Conservation (phyloP, 73 alveolate species). For the Stentor coeruleus region DNA sequence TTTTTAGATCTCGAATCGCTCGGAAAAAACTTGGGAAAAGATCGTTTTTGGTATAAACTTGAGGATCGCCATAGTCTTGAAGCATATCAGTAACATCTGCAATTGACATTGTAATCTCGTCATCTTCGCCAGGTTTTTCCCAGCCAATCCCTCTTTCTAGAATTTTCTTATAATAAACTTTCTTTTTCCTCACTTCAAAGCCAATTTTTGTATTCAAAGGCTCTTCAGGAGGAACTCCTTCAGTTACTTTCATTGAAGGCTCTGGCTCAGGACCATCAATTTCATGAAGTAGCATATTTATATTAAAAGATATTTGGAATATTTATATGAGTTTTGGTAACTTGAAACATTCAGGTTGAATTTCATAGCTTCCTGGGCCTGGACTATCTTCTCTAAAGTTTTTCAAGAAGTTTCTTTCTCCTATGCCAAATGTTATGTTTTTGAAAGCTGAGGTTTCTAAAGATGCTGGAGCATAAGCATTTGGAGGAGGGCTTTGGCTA, state of each 20-base stretch:
- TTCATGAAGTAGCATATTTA: background rate
- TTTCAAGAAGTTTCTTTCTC: no score
- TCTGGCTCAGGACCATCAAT: conserved; percentile 4
- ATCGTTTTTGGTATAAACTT: background rate
- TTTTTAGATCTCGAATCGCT: conserved; percentile 1
- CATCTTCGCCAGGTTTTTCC: background rate
- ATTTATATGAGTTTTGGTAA: no score
- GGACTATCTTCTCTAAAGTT: no score
- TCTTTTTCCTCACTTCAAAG: background rate
- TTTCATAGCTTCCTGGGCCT: no score
- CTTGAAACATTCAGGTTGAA: no score
- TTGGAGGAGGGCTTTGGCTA: background rate
- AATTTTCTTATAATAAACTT: background rate
- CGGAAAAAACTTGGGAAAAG: background rate
- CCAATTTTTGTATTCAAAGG: background rate
- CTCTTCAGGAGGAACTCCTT: conserved; percentile 10
- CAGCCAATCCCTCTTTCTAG: background rate
- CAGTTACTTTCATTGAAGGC: background rate
- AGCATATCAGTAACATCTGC: background rate
- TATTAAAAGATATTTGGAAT: no score
- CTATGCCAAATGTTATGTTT: conserved; percentile 15
- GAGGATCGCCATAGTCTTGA: conserved; percentile 1
- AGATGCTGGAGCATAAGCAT: background rate
- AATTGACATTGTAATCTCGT: background rate
- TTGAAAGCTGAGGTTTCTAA: background rate